phyloP scores from a whole-genome alignment of 2,329 filamentous ascomycete genomes.

The Trematosphaeria pertusa region DNA sequence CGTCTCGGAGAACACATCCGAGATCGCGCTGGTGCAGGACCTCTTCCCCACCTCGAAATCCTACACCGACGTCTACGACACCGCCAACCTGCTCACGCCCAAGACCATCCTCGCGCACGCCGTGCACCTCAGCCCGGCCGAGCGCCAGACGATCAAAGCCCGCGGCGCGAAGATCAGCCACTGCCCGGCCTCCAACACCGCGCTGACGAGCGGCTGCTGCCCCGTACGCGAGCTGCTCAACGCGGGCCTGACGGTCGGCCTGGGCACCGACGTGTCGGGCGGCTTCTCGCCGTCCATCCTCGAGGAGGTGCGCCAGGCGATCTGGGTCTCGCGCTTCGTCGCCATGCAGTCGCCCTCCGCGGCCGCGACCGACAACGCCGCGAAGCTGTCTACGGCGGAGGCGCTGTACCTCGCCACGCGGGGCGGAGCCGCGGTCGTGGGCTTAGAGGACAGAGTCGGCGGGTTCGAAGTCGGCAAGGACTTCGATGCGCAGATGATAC shows the following conservation, averaged over 20 bases:
- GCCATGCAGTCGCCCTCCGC: slow-evolving; percentile 57
- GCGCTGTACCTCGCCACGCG: slow-evolving; percentile 84
- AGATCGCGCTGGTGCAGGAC: slow-evolving; percentile 72
- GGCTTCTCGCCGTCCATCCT: slow-evolving; percentile 85
- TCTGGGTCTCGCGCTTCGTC: slow-evolving; percentile 76
- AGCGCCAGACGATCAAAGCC: slow-evolving; percentile 68
- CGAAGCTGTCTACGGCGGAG: slow-evolving; percentile 83
- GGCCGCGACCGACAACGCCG: slow-evolving; percentile 44
- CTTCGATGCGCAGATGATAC: slow-evolving; percentile 88
- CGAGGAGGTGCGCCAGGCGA: slow-evolving; percentile 81
- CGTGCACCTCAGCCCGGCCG: slow-evolving; percentile 73
- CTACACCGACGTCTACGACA: slow-evolving; percentile 84
- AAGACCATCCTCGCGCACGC: slow-evolving; percentile 87
- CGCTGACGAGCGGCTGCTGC: slow-evolving; percentile 79
- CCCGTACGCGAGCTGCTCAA: slow-evolving; percentile 77
- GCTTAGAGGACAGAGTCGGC: slow-evolving; percentile 74
- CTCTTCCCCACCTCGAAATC: slow-evolving; percentile 69
- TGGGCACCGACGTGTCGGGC: slow-evolving; percentile 91
- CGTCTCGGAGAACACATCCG: slow-evolving; percentile 80
- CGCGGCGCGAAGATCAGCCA: slow-evolving; percentile 75
- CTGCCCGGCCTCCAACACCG: slow-evolving; percentile 86
- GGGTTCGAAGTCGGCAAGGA: slow-evolving; percentile 85
- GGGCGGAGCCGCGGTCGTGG: slow-evolving; percentile 85
- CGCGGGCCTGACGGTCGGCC: slow-evolving; percentile 76
- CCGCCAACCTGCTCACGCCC: slow-evolving; percentile 69